Conservation (phyloP, 306 rosid genomes). For the Trichosanthes cucumerina region DNA sequence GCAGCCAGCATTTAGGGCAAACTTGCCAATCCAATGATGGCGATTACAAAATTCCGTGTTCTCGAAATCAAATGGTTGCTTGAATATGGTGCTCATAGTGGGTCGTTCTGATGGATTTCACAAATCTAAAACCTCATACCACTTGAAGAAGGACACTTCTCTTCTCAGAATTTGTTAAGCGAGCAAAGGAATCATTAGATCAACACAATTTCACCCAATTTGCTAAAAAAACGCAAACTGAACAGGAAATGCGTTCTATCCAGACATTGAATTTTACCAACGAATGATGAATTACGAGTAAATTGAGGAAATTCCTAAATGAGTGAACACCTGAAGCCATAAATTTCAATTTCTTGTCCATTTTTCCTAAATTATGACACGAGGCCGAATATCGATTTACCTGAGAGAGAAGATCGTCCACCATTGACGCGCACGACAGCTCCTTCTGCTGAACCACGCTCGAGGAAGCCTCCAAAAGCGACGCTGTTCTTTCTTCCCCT, state of each 20-base stretch:
- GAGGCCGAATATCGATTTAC: neutral
- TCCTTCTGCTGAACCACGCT: neutral
- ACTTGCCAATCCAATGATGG: neutral
- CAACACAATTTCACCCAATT: neutral
- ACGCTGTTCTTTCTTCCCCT: neutral
- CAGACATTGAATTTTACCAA: neutral
- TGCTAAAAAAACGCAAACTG: neutral
- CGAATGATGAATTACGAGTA: neutral
- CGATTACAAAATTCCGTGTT: neutral
- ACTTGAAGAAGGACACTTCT: neutral
- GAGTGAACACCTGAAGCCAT: neutral
- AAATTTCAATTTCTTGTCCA: neutral
- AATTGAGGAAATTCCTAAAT: neutral
- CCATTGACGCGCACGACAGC: neutral
- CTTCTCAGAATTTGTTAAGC: neutral
- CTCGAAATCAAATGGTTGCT: neutral
- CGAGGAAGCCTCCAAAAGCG: neutral
- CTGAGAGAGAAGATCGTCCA: constrained; percentile 16
- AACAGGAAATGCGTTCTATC: neutral
- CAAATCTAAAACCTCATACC: neutral
- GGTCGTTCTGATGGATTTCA: neutral
- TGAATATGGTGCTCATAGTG: neutral
- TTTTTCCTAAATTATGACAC: neutral
- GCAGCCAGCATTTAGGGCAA: neutral
- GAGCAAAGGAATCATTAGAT: neutral